Base-by-base conservation (phyloP, 305 asterid genomes). In the Salvia sclarea region DNA sequence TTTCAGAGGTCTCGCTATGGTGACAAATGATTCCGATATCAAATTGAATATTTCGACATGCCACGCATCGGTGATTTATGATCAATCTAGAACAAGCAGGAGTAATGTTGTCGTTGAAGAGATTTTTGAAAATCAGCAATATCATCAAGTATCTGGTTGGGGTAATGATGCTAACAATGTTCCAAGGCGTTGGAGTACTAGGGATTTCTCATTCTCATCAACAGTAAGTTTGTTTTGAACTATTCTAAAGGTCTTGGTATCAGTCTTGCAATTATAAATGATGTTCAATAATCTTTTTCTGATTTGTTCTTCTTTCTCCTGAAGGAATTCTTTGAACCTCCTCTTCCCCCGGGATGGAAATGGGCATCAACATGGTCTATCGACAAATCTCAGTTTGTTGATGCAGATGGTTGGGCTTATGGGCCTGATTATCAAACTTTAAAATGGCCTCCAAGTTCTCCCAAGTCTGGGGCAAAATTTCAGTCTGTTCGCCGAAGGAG, bases 21-120 rank as follows among this genome's bases (percentile, higher is more conserved):
- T 92, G 64, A 75, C 76, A 43, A 95, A 95, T 81, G 99, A 95
- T 81, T 83, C 97, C 17, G 98, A 92, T 84, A 79, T 86, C 81
- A 74, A 72, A 61, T 81, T 92, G 85, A 85, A 85, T 77, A 79
- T 92, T 58, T 84, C 95, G 12, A 79, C 91, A 40, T 86, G 85
- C 74, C 83, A 78, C 61, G 74, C 49, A 41, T 82, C 87, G 21
- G 55, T 67, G 72, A 57, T 75, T 47, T 80, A 76, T 58, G 86
- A 82, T 64, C 22, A 90, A 20, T 73, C 84, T 31, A 75, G 73
- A 59, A 55, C 57, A 53, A 70, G 81, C 72, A 78, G 78, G 70
- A 73, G 74, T 20, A 76, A 81, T 33, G 58, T 76, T 20, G 62
- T 75, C 52, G 75, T 79, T 60, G 90, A 88, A 74, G 92, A 85